Conservation (phyloP, 768 basidiomycete species). For the Panellus pusillus region DNA sequence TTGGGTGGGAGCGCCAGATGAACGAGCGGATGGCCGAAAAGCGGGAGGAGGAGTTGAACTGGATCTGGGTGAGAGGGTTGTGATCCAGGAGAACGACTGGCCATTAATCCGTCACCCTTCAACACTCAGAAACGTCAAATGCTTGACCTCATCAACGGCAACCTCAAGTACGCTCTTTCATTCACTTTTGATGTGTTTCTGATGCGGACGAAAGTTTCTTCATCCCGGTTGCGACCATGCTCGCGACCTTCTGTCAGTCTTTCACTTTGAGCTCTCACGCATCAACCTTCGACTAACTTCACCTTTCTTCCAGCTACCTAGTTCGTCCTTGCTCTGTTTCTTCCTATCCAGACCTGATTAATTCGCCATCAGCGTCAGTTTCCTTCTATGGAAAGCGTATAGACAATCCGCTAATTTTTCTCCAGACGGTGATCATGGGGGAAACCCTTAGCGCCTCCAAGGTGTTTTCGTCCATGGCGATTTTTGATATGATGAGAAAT, state of each 20-base stretch:
- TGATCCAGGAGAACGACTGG: too few species aligned
- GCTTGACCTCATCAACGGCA: constrained; percentile 47
- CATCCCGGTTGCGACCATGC: constrained; percentile 66
- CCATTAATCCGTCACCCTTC: too few species aligned
- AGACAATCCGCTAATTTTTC: not conserved
- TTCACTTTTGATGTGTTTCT: constrained; percentile 2
- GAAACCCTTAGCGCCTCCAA: constrained; percentile 40
- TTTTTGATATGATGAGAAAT: constrained; percentile 62
- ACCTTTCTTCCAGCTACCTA: constrained; percentile 9
- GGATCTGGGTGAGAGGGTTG: constrained; percentile 44
- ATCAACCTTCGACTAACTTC: not conserved
- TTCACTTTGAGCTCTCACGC: not conserved
- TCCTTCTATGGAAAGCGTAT: not conserved
- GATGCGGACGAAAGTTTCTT: constrained; percentile 40
- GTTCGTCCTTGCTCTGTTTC: not conserved
- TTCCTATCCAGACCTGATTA: not conserved
- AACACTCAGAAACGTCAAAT: constrained; percentile 33
- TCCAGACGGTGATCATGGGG: constrained; percentile 41
- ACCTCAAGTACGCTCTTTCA: constrained; percentile 38
- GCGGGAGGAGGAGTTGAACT: constrained; percentile 60
- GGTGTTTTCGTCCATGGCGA: constrained; percentile 53
- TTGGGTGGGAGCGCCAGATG: constrained; percentile 67
- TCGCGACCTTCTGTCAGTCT: constrained; percentile 52
- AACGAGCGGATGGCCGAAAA: constrained; percentile 52
- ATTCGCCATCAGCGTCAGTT: constrained; percentile 6